Evolutionary conservation across 352 stramenopile genomes (phyloP).

Genomic region (Discostella stelligera): DNA sequence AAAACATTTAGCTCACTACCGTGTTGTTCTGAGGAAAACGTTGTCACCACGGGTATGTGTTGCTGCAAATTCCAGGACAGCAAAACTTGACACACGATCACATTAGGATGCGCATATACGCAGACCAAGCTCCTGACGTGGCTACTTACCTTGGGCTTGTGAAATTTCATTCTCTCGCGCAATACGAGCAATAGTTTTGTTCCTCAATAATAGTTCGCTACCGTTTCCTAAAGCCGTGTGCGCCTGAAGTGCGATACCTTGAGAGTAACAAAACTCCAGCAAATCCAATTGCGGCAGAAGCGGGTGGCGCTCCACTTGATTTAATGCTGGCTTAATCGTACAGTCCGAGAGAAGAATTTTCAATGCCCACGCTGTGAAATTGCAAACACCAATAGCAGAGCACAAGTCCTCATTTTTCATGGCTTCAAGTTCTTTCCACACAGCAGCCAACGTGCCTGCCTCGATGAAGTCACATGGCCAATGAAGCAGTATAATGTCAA

Average conservation of each 20-base stretch:
- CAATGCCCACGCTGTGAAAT: slow-evolving; percentile 74
- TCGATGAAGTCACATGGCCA: slow-evolving; percentile 69
- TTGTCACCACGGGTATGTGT: slow-evolving; percentile 58
- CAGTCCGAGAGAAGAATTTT: slow-evolving; percentile 60
- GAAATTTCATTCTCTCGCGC: slow-evolving; percentile 46
- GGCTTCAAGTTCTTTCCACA: slow-evolving; percentile 70
- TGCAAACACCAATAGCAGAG: slow-evolving; percentile 77
- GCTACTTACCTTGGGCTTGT: slow-evolving; percentile 42
- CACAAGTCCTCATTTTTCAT: slow-evolving; percentile 52
- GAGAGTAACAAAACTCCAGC: slow-evolving; percentile 65
- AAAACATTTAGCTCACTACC: slow-evolving; percentile 37
- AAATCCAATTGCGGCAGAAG: slow-evolving; percentile 75
- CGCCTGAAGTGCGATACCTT: slow-evolving; percentile 75
- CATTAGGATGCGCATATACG: too few relatives aligned
- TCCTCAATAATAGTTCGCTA: slow-evolving; percentile 40
- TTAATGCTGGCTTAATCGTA: slow-evolving; percentile 74
- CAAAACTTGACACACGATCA: slow-evolving; percentile 22
- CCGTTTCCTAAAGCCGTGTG: slow-evolving; percentile 75
- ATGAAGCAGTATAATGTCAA: slow-evolving; percentile 72
- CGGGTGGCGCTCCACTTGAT: slow-evolving; percentile 85
- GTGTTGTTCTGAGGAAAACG: slow-evolving; percentile 54
- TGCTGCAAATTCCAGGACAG: slow-evolving; percentile 76
- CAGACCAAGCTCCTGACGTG: background rate
- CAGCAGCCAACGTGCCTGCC: slow-evolving; percentile 35
- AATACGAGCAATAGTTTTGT: slow-evolving; percentile 47